A percentile compares a stretch with the other conserved stretches of the same genome.
Evolutionary conservation across 129 eudicot species (phyloP).

Genomic region (Flaveria sonorensis): DNA sequence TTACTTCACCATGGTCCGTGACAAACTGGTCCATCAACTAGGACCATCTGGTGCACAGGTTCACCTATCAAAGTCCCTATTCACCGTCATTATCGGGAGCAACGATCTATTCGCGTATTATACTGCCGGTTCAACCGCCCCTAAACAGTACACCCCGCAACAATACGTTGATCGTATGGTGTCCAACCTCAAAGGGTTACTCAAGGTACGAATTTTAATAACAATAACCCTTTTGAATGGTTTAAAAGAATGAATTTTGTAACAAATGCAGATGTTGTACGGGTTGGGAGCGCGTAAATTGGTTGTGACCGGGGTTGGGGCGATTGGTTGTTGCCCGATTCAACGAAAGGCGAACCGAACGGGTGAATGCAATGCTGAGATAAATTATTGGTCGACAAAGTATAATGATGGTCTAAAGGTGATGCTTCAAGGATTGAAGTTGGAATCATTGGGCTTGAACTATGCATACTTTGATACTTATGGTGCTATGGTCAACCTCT

Average conservation of each 20-base stretch:
- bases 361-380: slow-evolving; percentile 49
- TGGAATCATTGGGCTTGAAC: slow-evolving; percentile 46
- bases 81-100: slow-evolving; percentile 67
- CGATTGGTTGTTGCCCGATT: slow-evolving; percentile 71
- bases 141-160: slow-evolving; percentile 41
- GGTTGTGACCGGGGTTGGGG: slow-evolving; percentile 46
- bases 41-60: slow-evolving; percentile 47
- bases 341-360: slow-evolving; percentile 46
- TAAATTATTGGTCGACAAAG: slow-evolving; percentile 59
- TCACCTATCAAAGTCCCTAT: slow-evolving; percentile 60
- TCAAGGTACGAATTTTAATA: slow-evolving; percentile 50
- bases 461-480: slow-evolving; percentile 68
- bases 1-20: slow-evolving; percentile 44
- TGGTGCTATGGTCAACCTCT: slow-evolving; percentile 44
- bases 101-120: slow-evolving; percentile 64
- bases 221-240: neutral
- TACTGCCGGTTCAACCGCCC: slow-evolving; percentile 24
- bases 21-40: slow-evolving; percentile 35
- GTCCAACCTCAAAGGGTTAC: slow-evolving; percentile 39
- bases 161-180: slow-evolving; percentile 60
- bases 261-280: slow-evolving; percentile 39
- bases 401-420: slow-evolving; percentile 54
- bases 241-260: neutral
- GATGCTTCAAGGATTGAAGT: slow-evolving; percentile 42
- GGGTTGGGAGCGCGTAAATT: slow-evolving; percentile 66